phyloP scores from a whole-genome alignment of 2,329 filamentous ascomycete genomes.

The Pseudogymnoascus sp. region DNA sequence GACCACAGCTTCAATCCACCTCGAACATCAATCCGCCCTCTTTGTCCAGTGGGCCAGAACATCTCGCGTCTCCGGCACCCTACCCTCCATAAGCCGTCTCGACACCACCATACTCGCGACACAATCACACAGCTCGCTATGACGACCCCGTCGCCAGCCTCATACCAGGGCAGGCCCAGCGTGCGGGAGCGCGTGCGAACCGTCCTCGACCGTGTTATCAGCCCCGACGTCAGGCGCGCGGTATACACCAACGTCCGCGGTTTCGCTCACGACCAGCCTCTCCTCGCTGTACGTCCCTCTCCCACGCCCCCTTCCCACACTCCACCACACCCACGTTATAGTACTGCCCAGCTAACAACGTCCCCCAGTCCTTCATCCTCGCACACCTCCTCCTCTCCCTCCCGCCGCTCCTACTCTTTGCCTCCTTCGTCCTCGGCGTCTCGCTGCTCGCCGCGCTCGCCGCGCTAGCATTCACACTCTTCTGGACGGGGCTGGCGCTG shows the following conservation, averaged over 20 bases:
- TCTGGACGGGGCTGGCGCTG: slow-evolving; percentile 61
- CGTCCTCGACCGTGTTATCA: slow-evolving; percentile 46
- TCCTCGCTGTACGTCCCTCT: slow-evolving; percentile 55
- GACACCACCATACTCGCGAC: background rate
- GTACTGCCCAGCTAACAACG: slow-evolving; percentile 13
- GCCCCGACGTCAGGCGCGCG: slow-evolving; percentile 53
- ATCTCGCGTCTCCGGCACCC: background rate
- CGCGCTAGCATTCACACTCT: slow-evolving; percentile 59
- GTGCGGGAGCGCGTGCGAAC: slow-evolving; percentile 14
- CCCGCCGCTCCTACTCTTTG: slow-evolving; percentile 63
- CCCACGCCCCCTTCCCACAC: background rate
- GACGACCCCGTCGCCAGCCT: slow-evolving; percentile 1
- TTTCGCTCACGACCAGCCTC: slow-evolving; percentile 58
- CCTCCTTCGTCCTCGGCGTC: slow-evolving; percentile 57
- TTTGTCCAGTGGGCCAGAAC: background rate
- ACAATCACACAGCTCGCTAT: background rate
- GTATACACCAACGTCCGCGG: slow-evolving; percentile 45
- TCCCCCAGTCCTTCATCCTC: slow-evolving; percentile 56
- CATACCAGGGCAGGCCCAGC: slow-evolving; percentile 1
- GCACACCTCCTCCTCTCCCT: slow-evolving; percentile 59
- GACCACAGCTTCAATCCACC: background rate
- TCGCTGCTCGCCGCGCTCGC: slow-evolving; percentile 51
- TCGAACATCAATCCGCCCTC: background rate
- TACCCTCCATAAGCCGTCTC: background rate
- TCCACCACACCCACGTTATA: background rate